Evolutionary conservation across 805 yeast species (phyloP), one percentile per base, ranked within the genome.

Genomic region (Saccharomycopsis sp.): DNA sequence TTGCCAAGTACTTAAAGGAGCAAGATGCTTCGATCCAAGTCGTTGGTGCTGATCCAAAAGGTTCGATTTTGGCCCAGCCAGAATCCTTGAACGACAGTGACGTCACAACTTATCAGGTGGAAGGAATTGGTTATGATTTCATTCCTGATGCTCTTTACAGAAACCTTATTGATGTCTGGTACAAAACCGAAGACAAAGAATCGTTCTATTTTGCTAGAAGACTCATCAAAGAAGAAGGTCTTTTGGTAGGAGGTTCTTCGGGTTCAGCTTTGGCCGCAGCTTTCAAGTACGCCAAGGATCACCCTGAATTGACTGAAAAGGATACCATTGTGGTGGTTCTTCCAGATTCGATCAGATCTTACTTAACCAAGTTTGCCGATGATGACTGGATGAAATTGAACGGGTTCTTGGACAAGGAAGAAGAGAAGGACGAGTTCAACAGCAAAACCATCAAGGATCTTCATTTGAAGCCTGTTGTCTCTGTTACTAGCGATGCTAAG

Each of bases 41-140:
- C 50, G 78, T 85, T 55, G 96, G 86, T 64, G 96, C 96, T 50
- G 96, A 89, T 74, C 96, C 96, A 47, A 77, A 81, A 63, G 96
- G 96, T 35, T 89, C 96, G 54, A 87, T 89, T 66, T 79, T 89
- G 65, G 96, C 96, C 35, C 77, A 77, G 55, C 96, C 96, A 41
- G 93, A 84, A 69, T 68, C 83, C 3, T 77, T 89, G 68, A 89
- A 89, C 72, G 69, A 77, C 34, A 71, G 84, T 29, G 75, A 73
- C 52, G 66, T 71, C 22, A 70, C 77, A 35, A 70, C 78, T 8
- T 89, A 89, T 73, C 80, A 87, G 68, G 96, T 89, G 54, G 96
- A 89, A 74, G 96, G 96, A 72, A 89, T 89, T 64, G 96, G 96
- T 64, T 89, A 89, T 71, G 96, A 89, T 73, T 89, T 89, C 69